A percentile compares a stretch with the other conserved stretches of the same genome.
Conservation (phyloP, 192 early-diverging fungal species). For the Umbelopsis sp. region DNA sequence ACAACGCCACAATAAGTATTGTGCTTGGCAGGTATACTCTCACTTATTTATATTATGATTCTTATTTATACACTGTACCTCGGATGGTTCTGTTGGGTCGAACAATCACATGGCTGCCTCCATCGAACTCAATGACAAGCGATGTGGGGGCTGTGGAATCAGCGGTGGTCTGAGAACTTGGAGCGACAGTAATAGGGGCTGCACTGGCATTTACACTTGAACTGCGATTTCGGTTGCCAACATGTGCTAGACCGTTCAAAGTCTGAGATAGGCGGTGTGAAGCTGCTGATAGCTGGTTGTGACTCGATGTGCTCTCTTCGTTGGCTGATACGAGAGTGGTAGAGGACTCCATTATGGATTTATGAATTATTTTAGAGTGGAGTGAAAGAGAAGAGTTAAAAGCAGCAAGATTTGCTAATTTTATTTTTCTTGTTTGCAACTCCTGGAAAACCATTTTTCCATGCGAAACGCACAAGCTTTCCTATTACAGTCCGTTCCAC, state of each 20-base stretch:
- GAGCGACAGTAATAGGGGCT: neutral
- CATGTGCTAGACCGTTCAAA: conserved; percentile 7
- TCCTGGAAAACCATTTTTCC: conserved; percentile 9
- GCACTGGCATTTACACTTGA: conserved; percentile 3
- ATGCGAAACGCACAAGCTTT: neutral
- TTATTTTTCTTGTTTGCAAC: too few relatives aligned
- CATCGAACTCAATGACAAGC: conserved; percentile 38
- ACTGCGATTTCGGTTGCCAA: conserved; percentile 13
- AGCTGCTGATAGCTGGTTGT: conserved; percentile 8
- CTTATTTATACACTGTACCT: conserved; percentile 21
- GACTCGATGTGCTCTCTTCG: neutral
- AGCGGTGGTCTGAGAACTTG: neutral
- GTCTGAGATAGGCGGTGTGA: conserved; percentile 13
- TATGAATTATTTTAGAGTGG: neutral
- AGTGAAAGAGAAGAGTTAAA: neutral
- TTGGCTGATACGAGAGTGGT: neutral
- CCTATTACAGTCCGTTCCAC: conserved; percentile 10
- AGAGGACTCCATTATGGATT: neutral
- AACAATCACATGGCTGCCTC: conserved; percentile 39
- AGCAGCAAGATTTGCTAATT: neutral
- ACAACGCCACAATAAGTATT: neutral
- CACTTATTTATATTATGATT: neutral
- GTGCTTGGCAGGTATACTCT: neutral
- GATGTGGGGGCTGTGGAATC: neutral
- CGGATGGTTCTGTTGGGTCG: conserved; percentile 39